Percentiles rank a stretch among this genome's conserved stretches.
phyloP scores from a whole-genome alignment of 306 rosid genomes.

The Oxytropis ochrocephala region DNA sequence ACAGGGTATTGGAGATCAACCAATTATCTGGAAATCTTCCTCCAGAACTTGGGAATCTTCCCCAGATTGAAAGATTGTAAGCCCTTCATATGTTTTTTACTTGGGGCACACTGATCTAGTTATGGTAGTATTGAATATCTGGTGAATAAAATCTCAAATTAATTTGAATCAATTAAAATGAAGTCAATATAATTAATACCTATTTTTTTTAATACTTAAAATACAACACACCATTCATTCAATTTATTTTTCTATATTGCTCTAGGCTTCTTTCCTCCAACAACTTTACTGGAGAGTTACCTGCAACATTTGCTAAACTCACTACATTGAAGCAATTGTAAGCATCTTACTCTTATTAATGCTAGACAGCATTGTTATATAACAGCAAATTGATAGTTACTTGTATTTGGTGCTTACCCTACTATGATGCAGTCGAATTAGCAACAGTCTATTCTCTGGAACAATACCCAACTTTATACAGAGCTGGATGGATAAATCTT shows the following conservation, averaged over 20 bases:
- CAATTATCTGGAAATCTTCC: constrained; percentile 55
- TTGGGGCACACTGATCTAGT: not conserved
- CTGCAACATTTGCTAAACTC: constrained; percentile 26
- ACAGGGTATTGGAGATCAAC: constrained; percentile 50
- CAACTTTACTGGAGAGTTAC: constrained; percentile 28
- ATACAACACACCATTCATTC: not conserved
- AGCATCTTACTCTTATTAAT: constrained; percentile 6
- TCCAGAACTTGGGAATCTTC: constrained; percentile 46
- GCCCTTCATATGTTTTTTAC: not conserved
- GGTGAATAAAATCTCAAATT: too few species aligned
- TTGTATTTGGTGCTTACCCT: not conserved
- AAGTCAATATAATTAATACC: too few species aligned
- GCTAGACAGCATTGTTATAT: too few species aligned
- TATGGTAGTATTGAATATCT: not conserved
- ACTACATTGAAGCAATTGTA: constrained; percentile 33
- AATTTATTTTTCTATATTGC: not conserved
- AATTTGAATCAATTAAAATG: too few species aligned
- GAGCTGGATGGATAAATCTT: constrained; percentile 51
- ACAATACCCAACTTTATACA: constrained; percentile 46
- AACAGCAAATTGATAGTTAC: not conserved
- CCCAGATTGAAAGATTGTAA: constrained; percentile 44
- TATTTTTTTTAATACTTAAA: too few species aligned
- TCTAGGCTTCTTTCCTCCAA: constrained; percentile 41
- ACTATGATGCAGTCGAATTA: constrained; percentile 38
- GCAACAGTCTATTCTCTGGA: constrained; percentile 52